These are phyloP conservation scores for Boletus semigastroideus DNA, from an alignment of 1,284 basidiomycete genomes.

Conservation along the genomic window DNA sequence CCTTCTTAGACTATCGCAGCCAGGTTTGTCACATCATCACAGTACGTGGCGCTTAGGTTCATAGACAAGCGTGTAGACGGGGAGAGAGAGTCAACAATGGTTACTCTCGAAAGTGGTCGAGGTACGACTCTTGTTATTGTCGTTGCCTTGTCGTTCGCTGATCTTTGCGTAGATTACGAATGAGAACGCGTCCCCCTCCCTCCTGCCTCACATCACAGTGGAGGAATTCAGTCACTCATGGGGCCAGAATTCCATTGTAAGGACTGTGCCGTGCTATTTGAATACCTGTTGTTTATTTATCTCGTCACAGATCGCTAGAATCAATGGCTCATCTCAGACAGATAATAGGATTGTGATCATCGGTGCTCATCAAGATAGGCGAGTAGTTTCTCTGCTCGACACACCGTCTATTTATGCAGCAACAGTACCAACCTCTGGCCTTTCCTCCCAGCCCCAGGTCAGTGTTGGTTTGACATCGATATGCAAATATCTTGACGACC, in stretches of 20 bases:
- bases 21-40: slow-evolving; percentile 46
- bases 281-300: neutral
- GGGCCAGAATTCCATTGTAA: slow-evolving; percentile 89
- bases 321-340: slow-evolving; percentile 62
- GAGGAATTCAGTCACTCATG: slow-evolving; percentile 86
- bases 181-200: slow-evolving; percentile 53
- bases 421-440: slow-evolving; percentile 82
- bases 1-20: slow-evolving; percentile 68
- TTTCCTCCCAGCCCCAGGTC: slow-evolving; percentile 86
- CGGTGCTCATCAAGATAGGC: slow-evolving; percentile 91
- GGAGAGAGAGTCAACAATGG: slow-evolving; percentile 82
- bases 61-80: slow-evolving; percentile 51
- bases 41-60: slow-evolving; percentile 15
- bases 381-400: slow-evolving; percentile 17
- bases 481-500: slow-evolving; percentile 2
- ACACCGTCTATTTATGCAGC: slow-evolving; percentile 11
- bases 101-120: slow-evolving; percentile 70
- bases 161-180: slow-evolving; percentile 57
- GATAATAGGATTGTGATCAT: slow-evolving; percentile 67
- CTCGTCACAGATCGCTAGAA: slow-evolving; percentile 58
- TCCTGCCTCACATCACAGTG: slow-evolving; percentile 62
- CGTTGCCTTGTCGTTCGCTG: neutral
- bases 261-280: slow-evolving; percentile 23
- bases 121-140: slow-evolving; percentile 40
- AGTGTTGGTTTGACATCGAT: slow-evolving; percentile 17